Percentiles rank a stretch among this genome's conserved stretches.
Conservation (phyloP, 305 asterid genomes). For the Rubia balearica region DNA sequence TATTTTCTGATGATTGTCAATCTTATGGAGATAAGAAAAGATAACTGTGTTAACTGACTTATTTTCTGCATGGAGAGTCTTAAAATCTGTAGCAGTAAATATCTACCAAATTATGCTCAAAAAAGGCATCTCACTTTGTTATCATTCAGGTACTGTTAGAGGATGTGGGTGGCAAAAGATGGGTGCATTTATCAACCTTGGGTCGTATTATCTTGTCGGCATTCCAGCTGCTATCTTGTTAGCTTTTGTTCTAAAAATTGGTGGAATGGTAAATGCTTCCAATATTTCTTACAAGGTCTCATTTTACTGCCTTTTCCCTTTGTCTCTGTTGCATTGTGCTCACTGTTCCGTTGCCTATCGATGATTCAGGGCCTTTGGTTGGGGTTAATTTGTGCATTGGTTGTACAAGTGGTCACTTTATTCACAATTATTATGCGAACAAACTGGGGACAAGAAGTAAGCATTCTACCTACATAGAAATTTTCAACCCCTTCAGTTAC, state of each 20-base stretch:
- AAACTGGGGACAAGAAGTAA: conserved; percentile 61
- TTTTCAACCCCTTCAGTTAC: background rate
- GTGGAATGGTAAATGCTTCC: conserved; percentile 48
- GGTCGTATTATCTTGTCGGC: conserved; percentile 80
- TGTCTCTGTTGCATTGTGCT: background rate
- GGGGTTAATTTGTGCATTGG: conserved; percentile 59
- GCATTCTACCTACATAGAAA: conserved; percentile 9
- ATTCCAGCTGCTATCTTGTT: conserved; percentile 54
- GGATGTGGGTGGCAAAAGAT: conserved; percentile 79
- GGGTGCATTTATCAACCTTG: conserved; percentile 71
- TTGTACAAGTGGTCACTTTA: conserved; percentile 56
- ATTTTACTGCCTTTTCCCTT: background rate
- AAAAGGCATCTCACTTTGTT: background rate
- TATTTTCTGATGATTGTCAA: too few relatives aligned
- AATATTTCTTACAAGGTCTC: background rate
- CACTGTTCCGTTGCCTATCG: background rate
- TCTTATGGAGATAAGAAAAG: too few relatives aligned
- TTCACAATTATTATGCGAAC: conserved; percentile 34
- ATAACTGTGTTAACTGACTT: too few relatives aligned
- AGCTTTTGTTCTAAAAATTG: conserved; percentile 53
- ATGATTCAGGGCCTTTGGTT: conserved; percentile 64
- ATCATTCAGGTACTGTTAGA: conserved; percentile 49
- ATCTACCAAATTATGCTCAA: background rate
- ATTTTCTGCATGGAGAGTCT: too few relatives aligned
- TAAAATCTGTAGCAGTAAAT: too few relatives aligned